phyloP scores from a whole-genome alignment of 768 basidiomycete genomes.

The Sarcodon aspratus region DNA sequence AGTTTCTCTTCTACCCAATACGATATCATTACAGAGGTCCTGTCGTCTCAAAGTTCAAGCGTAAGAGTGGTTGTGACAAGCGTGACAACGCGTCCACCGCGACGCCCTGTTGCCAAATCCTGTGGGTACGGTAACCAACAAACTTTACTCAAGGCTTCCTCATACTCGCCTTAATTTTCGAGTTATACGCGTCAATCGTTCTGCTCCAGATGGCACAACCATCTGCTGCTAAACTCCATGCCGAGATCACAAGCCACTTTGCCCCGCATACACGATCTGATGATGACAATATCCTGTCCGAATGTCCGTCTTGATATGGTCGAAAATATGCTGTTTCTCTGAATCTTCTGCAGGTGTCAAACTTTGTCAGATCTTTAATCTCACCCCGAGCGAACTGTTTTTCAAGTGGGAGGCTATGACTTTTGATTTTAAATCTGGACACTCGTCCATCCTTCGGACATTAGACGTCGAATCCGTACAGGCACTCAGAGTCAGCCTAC shows the following conservation, averaged over 20 bases:
- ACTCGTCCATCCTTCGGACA: background rate
- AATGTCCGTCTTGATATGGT: conserved; percentile 30
- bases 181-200: background rate
- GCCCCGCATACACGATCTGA: too few relatives aligned
- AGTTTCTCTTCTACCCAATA: too few relatives aligned
- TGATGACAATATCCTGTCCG: conserved; percentile 6
- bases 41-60: too few relatives aligned
- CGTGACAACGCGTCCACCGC: too few relatives aligned
- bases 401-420: conserved; percentile 58
- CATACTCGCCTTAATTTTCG: background rate
- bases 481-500: background rate
- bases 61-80: too few relatives aligned
- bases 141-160: background rate
- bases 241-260: conserved; percentile 5
- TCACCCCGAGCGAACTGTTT: conserved; percentile 38
- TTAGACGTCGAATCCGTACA: background rate
- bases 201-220: background rate
- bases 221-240: background rate
- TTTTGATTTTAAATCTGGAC: background rate
- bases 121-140: too few relatives aligned
- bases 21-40: too few relatives aligned
- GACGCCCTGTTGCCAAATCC: too few relatives aligned
- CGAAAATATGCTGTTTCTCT: background rate
- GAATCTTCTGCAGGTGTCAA: conserved; percentile 35
- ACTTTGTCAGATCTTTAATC: conserved; percentile 52